These are phyloP conservation scores for Podaxis sp. DNA, from an alignment of 768 basidiomycete species.

Conservation along the genomic window DNA sequence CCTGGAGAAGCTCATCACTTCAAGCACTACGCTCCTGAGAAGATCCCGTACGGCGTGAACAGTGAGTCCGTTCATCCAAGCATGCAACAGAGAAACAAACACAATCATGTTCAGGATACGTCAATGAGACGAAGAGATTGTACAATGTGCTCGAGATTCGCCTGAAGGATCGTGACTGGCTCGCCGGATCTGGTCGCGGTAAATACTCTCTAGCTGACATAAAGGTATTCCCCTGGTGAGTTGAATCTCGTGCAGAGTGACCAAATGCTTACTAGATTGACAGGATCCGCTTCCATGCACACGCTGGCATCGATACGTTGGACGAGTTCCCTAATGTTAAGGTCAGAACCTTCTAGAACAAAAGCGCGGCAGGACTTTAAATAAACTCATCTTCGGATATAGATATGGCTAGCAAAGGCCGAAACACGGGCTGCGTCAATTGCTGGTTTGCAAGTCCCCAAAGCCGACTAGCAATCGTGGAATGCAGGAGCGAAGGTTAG, in stretches of 20 bases:
- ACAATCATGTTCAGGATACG: constrained; percentile 51
- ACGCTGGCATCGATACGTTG: constrained; percentile 53
- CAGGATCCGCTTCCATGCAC: constrained; percentile 55
- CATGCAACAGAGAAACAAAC: neutral
- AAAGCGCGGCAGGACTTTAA: neutral
- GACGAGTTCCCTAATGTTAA: constrained; percentile 66
- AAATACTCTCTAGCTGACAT: constrained; percentile 73
- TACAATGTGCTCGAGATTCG: constrained; percentile 83
- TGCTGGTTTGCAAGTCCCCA: neutral
- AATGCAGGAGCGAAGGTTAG: neutral
- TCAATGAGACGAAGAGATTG: constrained; percentile 79
- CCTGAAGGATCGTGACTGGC: constrained; percentile 71
- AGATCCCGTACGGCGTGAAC: constrained; percentile 68
- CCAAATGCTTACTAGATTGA: neutral
- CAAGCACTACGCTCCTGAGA: constrained; percentile 58
- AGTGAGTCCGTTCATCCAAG: constrained; percentile 37
- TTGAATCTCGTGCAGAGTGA: neutral
- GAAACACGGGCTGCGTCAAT: neutral
- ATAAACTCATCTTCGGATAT: neutral
- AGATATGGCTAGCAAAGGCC: constrained; percentile 26
- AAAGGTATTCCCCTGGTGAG: constrained; percentile 65
- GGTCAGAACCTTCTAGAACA: constrained; percentile 27
- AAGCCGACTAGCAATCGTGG: neutral
- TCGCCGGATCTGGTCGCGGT: constrained; percentile 74
- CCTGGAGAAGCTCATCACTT: constrained; percentile 63